Evolutionary conservation across 1,284 basidiomycete genomes (phyloP), one percentile per base, ranked within the genome.

Genomic region (Cerrena zonata): DNA sequence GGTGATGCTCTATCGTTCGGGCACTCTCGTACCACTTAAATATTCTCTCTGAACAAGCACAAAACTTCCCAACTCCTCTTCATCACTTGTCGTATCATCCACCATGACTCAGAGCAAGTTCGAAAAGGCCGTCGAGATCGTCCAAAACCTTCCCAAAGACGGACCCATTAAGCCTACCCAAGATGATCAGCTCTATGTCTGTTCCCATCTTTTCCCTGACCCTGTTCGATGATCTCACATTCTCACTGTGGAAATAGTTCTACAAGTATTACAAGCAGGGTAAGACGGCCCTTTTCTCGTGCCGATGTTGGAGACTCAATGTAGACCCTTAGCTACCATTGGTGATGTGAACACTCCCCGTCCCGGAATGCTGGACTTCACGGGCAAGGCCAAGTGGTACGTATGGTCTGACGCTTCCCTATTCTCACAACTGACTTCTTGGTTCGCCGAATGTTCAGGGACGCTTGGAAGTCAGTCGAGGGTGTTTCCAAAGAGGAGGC

Each of bases 191-290:
- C 85, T 96, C 61, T 77, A 74, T 62, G 93, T 87, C 65, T 64
- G 82, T 69, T 18, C 42, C n/a, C 27, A 51, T 52, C 23, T 47
- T 39, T 24, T 39, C 38, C 46, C 26, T 19, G 36, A 34, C 15
- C 30, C 7, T 34, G 30, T 7, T 7, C 30, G 30, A 34, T 34
- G 7, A 7, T 34, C 7, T 15, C 7, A 7, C 30, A 34, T 34
- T 34, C 30, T 7, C 30, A 48, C 53, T 58, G 46, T 49, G 36
- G 26, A 36, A 52, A 41, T 64, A 95, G 93, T 95, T 95, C 77
- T 96, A 97, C 78, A 80, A 79, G 62, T 82, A 86, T 67, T 96
- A 78, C 79, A 97, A 96, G 78, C 92, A 94, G 77, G 89, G 89
- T 87, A 50, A 36, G 65, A 53, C 42, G 25, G 26, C 45, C 11